Evolutionary conservation across 2,329 filamentous ascomycete species (phyloP).

Genomic region (Zasmidium citrigriseum): DNA sequence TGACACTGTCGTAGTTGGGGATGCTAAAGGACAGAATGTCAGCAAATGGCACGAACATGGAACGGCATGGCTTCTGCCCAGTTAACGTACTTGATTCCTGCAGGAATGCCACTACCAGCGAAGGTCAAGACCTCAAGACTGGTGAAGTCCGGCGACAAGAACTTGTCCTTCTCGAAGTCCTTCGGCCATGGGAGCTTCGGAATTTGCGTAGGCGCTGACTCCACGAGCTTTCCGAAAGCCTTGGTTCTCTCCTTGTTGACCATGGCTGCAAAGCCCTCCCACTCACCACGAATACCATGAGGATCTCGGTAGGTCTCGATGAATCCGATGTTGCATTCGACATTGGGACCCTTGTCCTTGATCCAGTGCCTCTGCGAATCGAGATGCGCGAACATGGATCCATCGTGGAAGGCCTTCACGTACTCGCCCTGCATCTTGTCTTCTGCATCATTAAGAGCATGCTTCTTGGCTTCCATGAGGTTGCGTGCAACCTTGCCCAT

Average conservation of each 20-base stretch:
- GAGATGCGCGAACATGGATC: slow-evolving; percentile 52
- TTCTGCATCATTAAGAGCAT: slow-evolving; percentile 49
- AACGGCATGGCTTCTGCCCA: not conserved
- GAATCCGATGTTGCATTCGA: slow-evolving; percentile 57
- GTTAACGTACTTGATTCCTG: slow-evolving; percentile 40
- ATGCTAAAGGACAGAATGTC: slow-evolving; percentile 38
- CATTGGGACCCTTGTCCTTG: slow-evolving; percentile 51
- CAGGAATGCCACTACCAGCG: slow-evolving; percentile 62
- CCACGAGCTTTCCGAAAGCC: slow-evolving; percentile 83
- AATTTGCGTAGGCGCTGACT: slow-evolving; percentile 78
- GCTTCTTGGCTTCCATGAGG: slow-evolving; percentile 49
- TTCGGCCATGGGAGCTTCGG: slow-evolving; percentile 84
- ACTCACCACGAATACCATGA: slow-evolving; percentile 47
- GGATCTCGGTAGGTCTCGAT: slow-evolving; percentile 59
- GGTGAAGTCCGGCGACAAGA: slow-evolving; percentile 93
- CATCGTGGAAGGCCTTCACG: slow-evolving; percentile 52
- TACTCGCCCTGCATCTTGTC: slow-evolving; percentile 49
- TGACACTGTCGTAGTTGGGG: slow-evolving; percentile 70
- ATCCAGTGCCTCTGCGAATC: slow-evolving; percentile 57
- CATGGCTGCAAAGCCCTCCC: slow-evolving; percentile 54
- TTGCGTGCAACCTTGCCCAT: slow-evolving; percentile 49
- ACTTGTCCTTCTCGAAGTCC: slow-evolving; percentile 95
- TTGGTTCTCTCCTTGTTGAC: slow-evolving; percentile 89
- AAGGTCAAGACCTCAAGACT: slow-evolving; percentile 90
- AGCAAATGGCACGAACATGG: slow-evolving; percentile 11